Conservation (phyloP, 768 basidiomycete species). For the Tylopilus cervinicoccineus region DNA sequence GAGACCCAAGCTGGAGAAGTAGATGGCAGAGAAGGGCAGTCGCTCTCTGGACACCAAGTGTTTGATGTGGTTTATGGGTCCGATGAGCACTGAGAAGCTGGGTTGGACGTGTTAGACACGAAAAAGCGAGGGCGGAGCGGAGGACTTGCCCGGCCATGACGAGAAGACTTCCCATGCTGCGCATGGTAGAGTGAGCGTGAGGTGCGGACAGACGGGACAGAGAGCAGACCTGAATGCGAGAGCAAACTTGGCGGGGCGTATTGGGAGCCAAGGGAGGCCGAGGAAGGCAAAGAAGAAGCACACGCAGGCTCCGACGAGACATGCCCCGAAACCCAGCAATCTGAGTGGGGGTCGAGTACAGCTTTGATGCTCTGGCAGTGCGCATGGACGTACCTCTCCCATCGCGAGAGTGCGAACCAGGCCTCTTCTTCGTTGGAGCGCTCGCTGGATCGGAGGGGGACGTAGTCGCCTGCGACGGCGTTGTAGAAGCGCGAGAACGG, state of each 20-base stretch:
- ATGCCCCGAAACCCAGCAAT: constrained; percentile 86
- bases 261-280: constrained; percentile 60
- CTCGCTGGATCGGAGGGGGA: constrained; percentile 80
- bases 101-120: neutral
- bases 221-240: constrained; percentile 67
- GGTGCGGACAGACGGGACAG: neutral
- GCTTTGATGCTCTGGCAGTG: neutral
- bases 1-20: constrained; percentile 76
- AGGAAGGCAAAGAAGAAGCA: constrained; percentile 93
- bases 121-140: neutral
- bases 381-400: constrained; percentile 66
- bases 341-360: constrained; percentile 33
- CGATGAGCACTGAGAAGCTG: constrained; percentile 82
- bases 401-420: constrained; percentile 86
- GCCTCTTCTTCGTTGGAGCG: constrained; percentile 94
- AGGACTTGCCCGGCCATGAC: constrained; percentile 89
- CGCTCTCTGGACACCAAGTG: constrained; percentile 82
- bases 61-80: constrained; percentile 89
- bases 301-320: constrained; percentile 83
- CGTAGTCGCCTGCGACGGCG: constrained; percentile 79
- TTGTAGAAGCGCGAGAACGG: constrained; percentile 88
- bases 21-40: constrained; percentile 78
- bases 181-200: neutral
- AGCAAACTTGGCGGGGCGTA: constrained; percentile 89
- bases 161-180: constrained; percentile 75